A percentile compares a stretch with the other conserved stretches of the same genome.
Conservation (phyloP, 2,329 filamentous ascomycete species). For the Botrytis paeoniae region DNA sequence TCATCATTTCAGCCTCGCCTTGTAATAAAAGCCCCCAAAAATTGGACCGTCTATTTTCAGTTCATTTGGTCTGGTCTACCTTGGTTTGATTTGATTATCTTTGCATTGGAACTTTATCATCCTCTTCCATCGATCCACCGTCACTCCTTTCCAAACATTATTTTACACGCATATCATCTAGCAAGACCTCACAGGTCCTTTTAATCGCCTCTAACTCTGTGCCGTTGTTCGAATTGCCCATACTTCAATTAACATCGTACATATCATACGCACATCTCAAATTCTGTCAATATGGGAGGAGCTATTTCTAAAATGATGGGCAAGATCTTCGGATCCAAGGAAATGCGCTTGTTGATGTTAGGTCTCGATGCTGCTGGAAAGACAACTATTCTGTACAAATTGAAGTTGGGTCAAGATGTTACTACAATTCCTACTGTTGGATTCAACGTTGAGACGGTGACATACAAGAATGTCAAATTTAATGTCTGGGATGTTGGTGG, state of each 20-base stretch:
- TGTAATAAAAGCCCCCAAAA: not conserved
- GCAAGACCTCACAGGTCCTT: not conserved
- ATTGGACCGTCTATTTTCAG: not conserved
- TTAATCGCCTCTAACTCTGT: not conserved
- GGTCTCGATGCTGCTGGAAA: slow-evolving; percentile 97
- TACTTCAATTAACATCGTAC: not conserved
- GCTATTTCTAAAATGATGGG: slow-evolving; percentile 95
- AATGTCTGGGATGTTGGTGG: slow-evolving; percentile 99
- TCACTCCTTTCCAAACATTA: slow-evolving; percentile 7
- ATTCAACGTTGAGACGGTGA: slow-evolving; percentile 98
- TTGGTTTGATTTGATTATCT: not conserved
- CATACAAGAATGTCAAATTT: slow-evolving; percentile 99
- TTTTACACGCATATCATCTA: not conserved
- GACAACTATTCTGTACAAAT: slow-evolving; percentile 98
- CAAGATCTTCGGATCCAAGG: slow-evolving; percentile 98
- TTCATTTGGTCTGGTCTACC: not conserved
- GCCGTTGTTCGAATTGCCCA: not conserved
- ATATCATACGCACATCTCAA: not conserved
- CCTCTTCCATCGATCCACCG: not conserved
- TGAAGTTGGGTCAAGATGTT: slow-evolving; percentile 97
- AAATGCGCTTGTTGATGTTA: slow-evolving; percentile 98
- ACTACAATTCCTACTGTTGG: slow-evolving; percentile 98
- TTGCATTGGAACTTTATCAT: not conserved
- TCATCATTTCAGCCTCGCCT: slow-evolving; percentile 17
- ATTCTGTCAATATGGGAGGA: slow-evolving; percentile 66